Evolutionary conservation across 495 filamentous ascomycete species (phyloP).

Genomic region (Annulohypoxylon bovei): DNA sequence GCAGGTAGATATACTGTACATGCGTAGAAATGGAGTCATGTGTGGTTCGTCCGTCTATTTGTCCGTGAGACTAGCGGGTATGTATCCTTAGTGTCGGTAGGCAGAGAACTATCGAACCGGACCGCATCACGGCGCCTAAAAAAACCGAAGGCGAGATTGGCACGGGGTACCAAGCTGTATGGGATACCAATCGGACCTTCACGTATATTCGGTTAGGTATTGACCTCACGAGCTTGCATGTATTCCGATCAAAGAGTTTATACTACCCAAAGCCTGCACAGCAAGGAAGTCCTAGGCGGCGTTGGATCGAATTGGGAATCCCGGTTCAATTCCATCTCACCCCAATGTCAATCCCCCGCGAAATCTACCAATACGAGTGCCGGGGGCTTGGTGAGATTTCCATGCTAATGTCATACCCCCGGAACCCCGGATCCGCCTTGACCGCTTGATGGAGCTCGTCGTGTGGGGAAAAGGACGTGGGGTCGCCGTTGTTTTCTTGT

Average conservation of each 20-base stretch:
- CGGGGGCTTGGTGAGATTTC: conserved; percentile 21
- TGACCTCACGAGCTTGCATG: conserved; percentile 5
- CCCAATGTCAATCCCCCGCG: conserved; percentile 22
- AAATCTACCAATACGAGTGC: conserved; percentile 29
- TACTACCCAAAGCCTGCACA: neutral
- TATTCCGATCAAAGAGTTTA: conserved; percentile 4
- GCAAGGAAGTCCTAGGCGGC: conserved; percentile 4
- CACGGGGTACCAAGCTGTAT: neutral
- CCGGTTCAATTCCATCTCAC: conserved; percentile 6
- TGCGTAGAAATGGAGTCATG: conserved; percentile 18
- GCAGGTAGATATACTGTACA: conserved; percentile 18
- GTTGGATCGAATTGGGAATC: conserved; percentile 24
- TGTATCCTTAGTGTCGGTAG: conserved; percentile 16
- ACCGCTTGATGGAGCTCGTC: conserved; percentile 24
- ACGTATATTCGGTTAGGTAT: conserved; percentile 7
- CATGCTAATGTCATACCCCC: conserved; percentile 26
- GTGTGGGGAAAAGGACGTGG: conserved; percentile 37
- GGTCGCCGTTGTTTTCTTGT: conserved; percentile 14
- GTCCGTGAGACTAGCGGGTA: conserved; percentile 19
- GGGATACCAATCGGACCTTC: conserved; percentile 18
- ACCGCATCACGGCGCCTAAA: conserved; percentile 20
- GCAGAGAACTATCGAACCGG: conserved; percentile 2
- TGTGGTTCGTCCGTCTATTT: conserved; percentile 15
- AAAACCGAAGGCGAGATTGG: conserved; percentile 1
- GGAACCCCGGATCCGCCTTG: conserved; percentile 26